These are phyloP conservation scores for Suillus cothurnatus DNA, from an alignment of 768 basidiomycete species.

Conservation along the genomic window DNA sequence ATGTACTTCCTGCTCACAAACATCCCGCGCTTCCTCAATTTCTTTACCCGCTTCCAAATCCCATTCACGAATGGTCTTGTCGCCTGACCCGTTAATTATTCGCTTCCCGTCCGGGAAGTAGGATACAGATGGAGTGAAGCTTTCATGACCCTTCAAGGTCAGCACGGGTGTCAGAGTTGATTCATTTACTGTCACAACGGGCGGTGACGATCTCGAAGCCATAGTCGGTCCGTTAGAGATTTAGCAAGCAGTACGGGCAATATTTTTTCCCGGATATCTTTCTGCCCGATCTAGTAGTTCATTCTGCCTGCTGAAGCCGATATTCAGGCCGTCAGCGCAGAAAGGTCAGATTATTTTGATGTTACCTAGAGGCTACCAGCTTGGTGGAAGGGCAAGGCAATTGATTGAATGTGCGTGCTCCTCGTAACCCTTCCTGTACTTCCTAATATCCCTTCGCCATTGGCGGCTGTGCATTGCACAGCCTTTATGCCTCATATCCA, in stretches of 20 bases:
- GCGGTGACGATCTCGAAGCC: no score
- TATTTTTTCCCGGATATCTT: no score
- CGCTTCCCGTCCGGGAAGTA: background rate
- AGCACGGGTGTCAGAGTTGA: background rate
- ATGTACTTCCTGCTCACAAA: background rate
- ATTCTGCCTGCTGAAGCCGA: background rate
- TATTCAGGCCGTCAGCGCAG: background rate
- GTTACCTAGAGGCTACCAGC: background rate
- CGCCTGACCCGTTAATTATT: background rate
- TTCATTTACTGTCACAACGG: no score
- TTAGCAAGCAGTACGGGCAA: no score
- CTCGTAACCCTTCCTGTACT: background rate
- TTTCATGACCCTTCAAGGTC: background rate
- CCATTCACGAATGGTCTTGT: background rate
- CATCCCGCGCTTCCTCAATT: background rate
- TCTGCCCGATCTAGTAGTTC: no score
- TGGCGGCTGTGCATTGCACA: no score
- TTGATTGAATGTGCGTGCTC: background rate
- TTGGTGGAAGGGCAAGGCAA: background rate
- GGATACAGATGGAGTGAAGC: background rate
- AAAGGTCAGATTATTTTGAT: background rate
- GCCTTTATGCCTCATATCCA: no score
- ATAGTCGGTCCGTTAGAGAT: no score
- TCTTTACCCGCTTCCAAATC: background rate
- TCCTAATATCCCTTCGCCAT: no score